Evolutionary conservation across 306 rosid genomes (phyloP), one percentile per base, ranked within the genome.

Genomic region (Acmispon strigosus): DNA sequence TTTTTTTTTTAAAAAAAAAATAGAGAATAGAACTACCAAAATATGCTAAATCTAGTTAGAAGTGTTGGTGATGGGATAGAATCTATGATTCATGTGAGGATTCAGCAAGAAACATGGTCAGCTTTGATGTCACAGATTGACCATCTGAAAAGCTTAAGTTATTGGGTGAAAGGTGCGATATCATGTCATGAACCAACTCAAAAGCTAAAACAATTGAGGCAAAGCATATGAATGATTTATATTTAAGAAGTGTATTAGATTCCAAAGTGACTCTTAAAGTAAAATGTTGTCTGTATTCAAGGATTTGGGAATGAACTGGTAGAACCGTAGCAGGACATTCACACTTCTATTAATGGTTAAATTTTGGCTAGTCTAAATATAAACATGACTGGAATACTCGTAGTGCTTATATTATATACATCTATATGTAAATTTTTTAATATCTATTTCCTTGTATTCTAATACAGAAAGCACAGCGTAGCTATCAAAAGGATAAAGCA

Each of bases 401-500:
- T 50, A 32, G 22, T 50, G 42, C 59, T 8, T 48, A 10, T 64
- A 17, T 66, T 50, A 4, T 49, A 41, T 62, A 13, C 32, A 12
- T 54, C 47, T 45, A 39, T 1, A 19, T 77, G 1, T 75, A 58
- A 37, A 19, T 62, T 66, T 36, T 44, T 3, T n/a, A 37, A 16
- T 53, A 60, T 60, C 37, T 39, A 56, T 62, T 61, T 52, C 67
- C 73, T 56, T 66, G 14, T 63, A 59, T 70, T 76, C 32, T 36
- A 42, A 17, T 83, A 62, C 91, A 94, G 99, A 91, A 89, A 89
- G 97, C 99, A 10, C 85, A 86, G 11, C 89, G 90, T 42, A 94
- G 99, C 86, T 91, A 90, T 76, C 95, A 86, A 75, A 94, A 91
- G 84, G 99, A 94, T 86, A 72, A 80, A 32, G 90, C 81, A 1